Evolutionary conservation across 1,139 yeast species (phyloP).

Genomic region (Protomyces macrosporus): DNA sequence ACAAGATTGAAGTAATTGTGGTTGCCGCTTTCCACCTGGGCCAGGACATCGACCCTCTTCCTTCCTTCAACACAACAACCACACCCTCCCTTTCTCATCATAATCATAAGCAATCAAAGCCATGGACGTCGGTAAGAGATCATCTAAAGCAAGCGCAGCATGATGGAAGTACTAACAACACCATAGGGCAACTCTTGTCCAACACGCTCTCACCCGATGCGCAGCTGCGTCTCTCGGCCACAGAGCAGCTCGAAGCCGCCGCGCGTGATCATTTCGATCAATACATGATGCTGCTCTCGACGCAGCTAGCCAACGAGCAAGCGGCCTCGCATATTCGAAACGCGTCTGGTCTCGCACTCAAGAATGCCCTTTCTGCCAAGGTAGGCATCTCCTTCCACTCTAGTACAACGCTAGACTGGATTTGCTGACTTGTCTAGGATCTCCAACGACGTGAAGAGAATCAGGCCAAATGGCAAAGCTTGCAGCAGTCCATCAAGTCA

Average conservation of each 20-base stretch:
- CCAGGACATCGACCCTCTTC: background rate
- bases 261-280: constrained; percentile 65
- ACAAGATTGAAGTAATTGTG: background rate
- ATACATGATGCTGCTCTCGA: constrained; percentile 65
- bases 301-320: constrained; percentile 62
- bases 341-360: constrained; percentile 82
- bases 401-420: constrained; percentile 34
- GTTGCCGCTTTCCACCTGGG: background rate
- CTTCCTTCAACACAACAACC: background rate
- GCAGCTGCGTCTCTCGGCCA: constrained; percentile 70
- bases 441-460: constrained; percentile 27
- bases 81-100: background rate
- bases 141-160: background rate
- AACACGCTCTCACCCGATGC: constrained; percentile 28
- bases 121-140: background rate
- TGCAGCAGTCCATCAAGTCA: constrained; percentile 52
- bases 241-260: constrained; percentile 65
- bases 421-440: constrained; percentile 26
- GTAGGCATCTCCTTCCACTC: constrained; percentile 35
- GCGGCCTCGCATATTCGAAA: constrained; percentile 78
- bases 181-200: constrained; percentile 15
- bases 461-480: constrained; percentile 51
- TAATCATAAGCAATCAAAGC: background rate
- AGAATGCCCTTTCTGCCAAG: constrained; percentile 82
- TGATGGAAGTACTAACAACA: background rate